Evolutionary conservation across 75 land plant species (phyloP).

Genomic region (Selaginella tamariscina): DNA sequence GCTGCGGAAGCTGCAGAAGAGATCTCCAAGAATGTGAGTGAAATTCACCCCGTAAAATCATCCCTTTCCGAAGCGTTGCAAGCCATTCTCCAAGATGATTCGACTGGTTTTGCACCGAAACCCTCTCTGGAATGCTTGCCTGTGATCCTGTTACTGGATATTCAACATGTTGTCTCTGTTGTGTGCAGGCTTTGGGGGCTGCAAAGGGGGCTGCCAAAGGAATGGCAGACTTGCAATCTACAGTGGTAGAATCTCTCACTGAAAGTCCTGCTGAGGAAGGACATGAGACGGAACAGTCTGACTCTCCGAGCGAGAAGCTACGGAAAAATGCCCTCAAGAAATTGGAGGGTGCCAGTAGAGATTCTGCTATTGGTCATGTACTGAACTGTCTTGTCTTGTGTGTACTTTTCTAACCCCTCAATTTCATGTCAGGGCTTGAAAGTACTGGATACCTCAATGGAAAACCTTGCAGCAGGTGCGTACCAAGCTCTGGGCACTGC

Average conservation of each 20-base stretch:
- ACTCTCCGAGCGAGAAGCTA: conserved; percentile 31
- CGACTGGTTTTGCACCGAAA: too few relatives aligned
- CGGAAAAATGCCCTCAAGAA: conserved; percentile 63
- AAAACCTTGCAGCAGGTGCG: conserved; percentile 85
- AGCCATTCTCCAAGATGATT: too few relatives aligned
- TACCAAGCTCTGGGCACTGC: conserved; percentile 87
- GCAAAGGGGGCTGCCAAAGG: conserved; percentile 67
- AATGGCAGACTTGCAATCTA: conserved; percentile 42
- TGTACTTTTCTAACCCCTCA: neutral
- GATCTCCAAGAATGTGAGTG: conserved; percentile 49
- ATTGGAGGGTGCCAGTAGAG: conserved; percentile 77
- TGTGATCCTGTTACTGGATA: too few relatives aligned
- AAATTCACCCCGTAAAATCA: neutral
- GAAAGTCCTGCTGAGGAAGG: conserved; percentile 29
- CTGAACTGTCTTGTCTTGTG: neutral
- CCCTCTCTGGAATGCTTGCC: too few relatives aligned
- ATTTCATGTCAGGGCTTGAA: conserved; percentile 58
- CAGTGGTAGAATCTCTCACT: conserved; percentile 12
- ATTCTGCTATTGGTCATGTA: conserved; percentile 59
- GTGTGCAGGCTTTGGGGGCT: conserved; percentile 55
- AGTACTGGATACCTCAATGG: conserved; percentile 77
- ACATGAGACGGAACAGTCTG: conserved; percentile 16
- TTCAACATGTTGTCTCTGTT: neutral
- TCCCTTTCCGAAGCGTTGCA: neutral
- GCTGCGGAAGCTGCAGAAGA: conserved; percentile 43